Base-by-base conservation (phyloP, 2,329 filamentous ascomycete genomes). In the Raffaelea deltoideospora region DNA sequence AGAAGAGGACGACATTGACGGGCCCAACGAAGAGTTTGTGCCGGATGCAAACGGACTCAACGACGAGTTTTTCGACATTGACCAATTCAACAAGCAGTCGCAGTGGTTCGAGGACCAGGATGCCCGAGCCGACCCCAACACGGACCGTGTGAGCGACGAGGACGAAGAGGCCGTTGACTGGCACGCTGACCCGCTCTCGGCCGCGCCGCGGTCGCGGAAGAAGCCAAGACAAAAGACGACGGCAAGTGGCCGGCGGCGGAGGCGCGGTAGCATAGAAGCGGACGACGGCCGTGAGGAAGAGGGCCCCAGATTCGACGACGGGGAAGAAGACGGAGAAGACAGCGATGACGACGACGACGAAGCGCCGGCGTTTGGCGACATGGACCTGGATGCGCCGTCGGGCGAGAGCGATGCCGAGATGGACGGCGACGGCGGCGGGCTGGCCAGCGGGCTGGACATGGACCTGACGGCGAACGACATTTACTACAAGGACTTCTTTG, bases 21-120 rank as follows among this genome's bases (percentile, higher is more conserved):
- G 64, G 31, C 54, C 61, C 5, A 55, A 59, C 1, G 67, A 69
- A 34, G 69, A 71, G 28, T 78, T 79, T 41, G 61, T 75, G 9
- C 66, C 77, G 47, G 86, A 96, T 50, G 76, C 76, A 4, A 69
- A 90, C 51, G 85, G 86, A 7, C 72, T 98, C 23, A 96, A 98
- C 50, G 90, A 98, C 52, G 88, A 86, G 5, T 98, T 98, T 62
- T 98, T 98, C 61, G 93, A 85, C 14, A 88, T 98, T 49, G 87
- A 96, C 50, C 77, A 92, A 41, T 98, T 98, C 69, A 98, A 98
- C 65, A 84, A 79, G 53, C 83, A 92, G 53, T 84, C 86, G 2
- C 84, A 93, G 50, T 80, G 79, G 52, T 76, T 95, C 34, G 90
- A 98, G 56, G 76, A 83, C 45, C 80, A 86, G 55, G 88, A 96